phyloP scores from a whole-genome alignment of 306 rosid genomes.

The Abrus precatorius region DNA sequence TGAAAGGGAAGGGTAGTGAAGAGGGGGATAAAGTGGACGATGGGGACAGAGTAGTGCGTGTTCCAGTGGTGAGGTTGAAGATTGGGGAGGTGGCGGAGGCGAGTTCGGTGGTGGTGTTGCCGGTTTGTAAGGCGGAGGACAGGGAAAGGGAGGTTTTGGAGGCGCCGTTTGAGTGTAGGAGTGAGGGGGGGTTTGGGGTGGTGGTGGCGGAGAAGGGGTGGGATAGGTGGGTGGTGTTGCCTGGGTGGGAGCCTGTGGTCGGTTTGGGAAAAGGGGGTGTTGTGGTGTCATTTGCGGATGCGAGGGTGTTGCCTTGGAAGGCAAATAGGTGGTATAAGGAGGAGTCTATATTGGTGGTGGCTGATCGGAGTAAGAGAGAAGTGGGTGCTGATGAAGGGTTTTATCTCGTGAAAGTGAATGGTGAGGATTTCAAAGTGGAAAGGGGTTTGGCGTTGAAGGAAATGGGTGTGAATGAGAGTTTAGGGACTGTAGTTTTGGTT shows the following conservation, averaged over 20 bases:
- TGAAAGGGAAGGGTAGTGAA: not conserved
- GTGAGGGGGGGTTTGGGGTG: conserved; percentile 75
- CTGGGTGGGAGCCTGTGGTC: conserved; percentile 72
- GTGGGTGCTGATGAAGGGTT: conserved; percentile 75
- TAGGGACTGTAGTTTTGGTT: conserved; percentile 77
- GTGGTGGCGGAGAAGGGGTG: conserved; percentile 88
- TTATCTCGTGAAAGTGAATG: conserved; percentile 58
- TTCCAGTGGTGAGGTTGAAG: conserved; percentile 88
- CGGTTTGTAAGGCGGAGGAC: conserved; percentile 73
- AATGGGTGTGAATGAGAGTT: conserved; percentile 60
- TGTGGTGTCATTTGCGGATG: conserved; percentile 76
- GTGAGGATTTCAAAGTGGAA: conserved; percentile 64
- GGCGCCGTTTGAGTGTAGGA: conserved; percentile 72
- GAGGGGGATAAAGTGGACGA: conserved; percentile 24
- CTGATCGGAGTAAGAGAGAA: conserved; percentile 61
- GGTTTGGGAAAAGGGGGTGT: conserved; percentile 67
- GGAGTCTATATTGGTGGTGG: conserved; percentile 86
- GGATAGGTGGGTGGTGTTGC: conserved; percentile 88
- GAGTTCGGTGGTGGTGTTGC: conserved; percentile 66
- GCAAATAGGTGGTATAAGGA: conserved; percentile 83
- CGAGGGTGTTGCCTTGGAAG: conserved; percentile 86
- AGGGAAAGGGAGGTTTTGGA: conserved; percentile 60
- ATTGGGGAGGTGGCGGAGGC: conserved; percentile 92
- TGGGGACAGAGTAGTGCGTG: conserved; percentile 27
- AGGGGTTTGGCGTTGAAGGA: conserved; percentile 75